Evolutionary conservation across 331 rosid genomes (phyloP), one percentile per base, ranked within the genome.

Genomic region (Malus hybrid): DNA sequence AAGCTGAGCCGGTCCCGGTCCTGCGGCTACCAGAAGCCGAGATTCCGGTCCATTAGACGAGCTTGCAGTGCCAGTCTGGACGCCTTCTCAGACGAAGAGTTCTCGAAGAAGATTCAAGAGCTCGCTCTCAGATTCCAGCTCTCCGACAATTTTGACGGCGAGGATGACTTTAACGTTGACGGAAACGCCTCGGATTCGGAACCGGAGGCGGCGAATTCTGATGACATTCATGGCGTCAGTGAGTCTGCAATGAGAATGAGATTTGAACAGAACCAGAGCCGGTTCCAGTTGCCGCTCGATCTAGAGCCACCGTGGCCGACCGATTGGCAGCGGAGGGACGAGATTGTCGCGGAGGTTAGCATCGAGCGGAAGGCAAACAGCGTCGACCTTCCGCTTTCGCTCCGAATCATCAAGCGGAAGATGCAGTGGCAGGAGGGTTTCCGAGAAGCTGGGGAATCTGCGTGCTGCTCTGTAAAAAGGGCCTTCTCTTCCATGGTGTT

Each of bases 401-500:
- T 95, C 13, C 76, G 99, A 16, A 89, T 95, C 14, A 88, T 95
- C 46, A 88, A 88, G 91, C 82, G 91, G 82, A 92, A 92, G 77
- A 75, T 95, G 63, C 91, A 84, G 71, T 82, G 88, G 90, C 77
- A 87, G 30, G 89, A 86, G 7, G 92, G 88, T 1, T 71, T 95
- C 32, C 79, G 73, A 39, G 46, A 39, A 39, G 46, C 46, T 2
- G 46, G 46, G 46, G 46, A 39, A 39, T 39, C 92, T 4, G 96
- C 97, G 2, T 83, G 70, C 66, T 88, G 89, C 61, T 91, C 99
- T 1, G 93, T 94, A 9, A 87, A 86, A 72, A 90, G 81, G 70
- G 99, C 99, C 1, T 94, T 94, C 70, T 88, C 96, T 11, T 91
- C 96, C 1, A 91, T 94, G 99, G 99, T 94, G 42, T 92, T 94